These are phyloP conservation scores for Phytophthora ramorum DNA, from an alignment of 352 stramenopile species.

Conservation along the genomic window DNA sequence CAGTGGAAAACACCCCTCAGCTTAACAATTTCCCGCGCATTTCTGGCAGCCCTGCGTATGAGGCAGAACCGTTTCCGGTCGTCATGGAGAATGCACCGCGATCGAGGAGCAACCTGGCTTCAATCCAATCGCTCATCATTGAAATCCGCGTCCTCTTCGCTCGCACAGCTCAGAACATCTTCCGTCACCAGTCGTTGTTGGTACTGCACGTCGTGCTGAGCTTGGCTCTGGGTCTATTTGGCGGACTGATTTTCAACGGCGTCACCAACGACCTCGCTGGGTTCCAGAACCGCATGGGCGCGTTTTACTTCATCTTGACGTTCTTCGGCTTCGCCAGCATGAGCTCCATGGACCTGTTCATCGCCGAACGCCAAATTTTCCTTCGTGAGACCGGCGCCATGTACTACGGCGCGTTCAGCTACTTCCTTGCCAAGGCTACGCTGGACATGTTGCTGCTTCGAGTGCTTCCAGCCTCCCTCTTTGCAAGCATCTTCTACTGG, in stretches of 20 bases:
- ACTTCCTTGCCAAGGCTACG: conserved; percentile 71
- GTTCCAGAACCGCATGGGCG: conserved; percentile 80
- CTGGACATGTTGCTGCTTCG: conserved; percentile 73
- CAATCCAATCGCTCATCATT: conserved; percentile 44
- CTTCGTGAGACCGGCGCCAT: conserved; percentile 71
- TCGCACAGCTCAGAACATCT: conserved; percentile 66
- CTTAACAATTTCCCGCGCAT: conserved; percentile 31
- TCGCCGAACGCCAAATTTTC: conserved; percentile 72
- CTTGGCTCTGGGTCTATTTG: conserved; percentile 57
- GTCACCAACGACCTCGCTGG: conserved; percentile 78
- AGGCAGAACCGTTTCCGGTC: conserved; percentile 62
- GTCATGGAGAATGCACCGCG: conserved; percentile 44
- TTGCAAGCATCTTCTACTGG: conserved; percentile 85
- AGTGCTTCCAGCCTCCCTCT: conserved; percentile 73
- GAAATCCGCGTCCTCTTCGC: conserved; percentile 71
- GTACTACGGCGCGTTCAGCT: conserved; percentile 79
- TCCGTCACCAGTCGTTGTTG: conserved; percentile 69
- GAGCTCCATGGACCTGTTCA: conserved; percentile 84
- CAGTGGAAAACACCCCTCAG: background rate
- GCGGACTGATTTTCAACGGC: conserved; percentile 73
- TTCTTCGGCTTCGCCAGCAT: conserved; percentile 82
- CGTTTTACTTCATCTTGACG: conserved; percentile 83
- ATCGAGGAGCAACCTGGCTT: conserved; percentile 42
- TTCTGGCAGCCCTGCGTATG: conserved; percentile 28
- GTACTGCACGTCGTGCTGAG: conserved; percentile 65